Conservation (phyloP, 495 filamentous ascomycete genomes). For the Filosporella fistucella region DNA sequence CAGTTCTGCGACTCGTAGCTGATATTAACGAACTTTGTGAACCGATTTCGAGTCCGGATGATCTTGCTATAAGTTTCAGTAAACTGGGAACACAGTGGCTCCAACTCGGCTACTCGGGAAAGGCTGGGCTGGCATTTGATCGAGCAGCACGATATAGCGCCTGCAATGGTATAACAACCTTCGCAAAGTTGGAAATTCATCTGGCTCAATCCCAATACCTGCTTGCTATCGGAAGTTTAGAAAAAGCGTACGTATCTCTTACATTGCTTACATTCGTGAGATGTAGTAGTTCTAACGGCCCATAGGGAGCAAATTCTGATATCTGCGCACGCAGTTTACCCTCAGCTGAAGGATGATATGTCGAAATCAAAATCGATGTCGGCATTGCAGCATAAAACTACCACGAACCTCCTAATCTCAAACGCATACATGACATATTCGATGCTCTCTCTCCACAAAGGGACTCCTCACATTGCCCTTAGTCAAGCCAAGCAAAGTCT, state of each 20-base stretch:
- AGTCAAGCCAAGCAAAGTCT: slow-evolving; percentile 63
- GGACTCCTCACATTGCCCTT: slow-evolving; percentile 59
- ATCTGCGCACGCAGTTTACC: slow-evolving; percentile 23
- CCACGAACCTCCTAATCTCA: slow-evolving; percentile 32
- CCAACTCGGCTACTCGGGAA: slow-evolving; percentile 69
- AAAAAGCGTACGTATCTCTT: slow-evolving; percentile 51
- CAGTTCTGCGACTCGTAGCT: slow-evolving; percentile 41
- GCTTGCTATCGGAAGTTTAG: slow-evolving; percentile 58
- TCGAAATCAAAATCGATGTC: slow-evolving; percentile 11
- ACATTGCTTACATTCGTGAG: too few species aligned
- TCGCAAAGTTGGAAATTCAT: slow-evolving; percentile 53
- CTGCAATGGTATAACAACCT: slow-evolving; percentile 30
- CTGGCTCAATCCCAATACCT: slow-evolving; percentile 72
- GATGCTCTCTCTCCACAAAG: slow-evolving; percentile 56
- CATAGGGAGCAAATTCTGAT: slow-evolving; percentile 24
- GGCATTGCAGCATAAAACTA: slow-evolving; percentile 5
- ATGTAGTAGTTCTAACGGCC: too few species aligned
- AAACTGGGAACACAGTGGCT: slow-evolving; percentile 67
- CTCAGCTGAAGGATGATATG: slow-evolving; percentile 29
- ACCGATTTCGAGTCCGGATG: slow-evolving; percentile 34
- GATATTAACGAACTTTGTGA: slow-evolving; percentile 22
- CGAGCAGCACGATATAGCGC: slow-evolving; percentile 49
- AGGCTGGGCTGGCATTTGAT: slow-evolving; percentile 61
- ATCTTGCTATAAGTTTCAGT: slow-evolving; percentile 53
- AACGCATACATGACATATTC: slow-evolving; percentile 57